Conservation (phyloP, 2,329 filamentous ascomycete genomes). For the Aspergillus sclerotialis region DNA sequence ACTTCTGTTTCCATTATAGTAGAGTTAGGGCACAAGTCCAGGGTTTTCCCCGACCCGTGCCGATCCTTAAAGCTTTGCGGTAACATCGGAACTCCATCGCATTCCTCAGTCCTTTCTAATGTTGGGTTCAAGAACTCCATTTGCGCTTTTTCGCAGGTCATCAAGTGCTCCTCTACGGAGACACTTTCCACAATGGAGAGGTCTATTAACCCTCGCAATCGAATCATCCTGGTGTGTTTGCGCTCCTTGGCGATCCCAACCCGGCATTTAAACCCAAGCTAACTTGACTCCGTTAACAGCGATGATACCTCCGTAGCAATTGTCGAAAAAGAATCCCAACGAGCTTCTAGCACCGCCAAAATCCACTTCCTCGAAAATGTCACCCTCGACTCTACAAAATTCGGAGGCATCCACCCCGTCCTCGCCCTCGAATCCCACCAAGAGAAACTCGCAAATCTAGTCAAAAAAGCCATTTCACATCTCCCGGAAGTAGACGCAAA, state of each 20-base stretch:
- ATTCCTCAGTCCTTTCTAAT: conserved; percentile 12
- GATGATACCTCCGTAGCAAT: conserved; percentile 90
- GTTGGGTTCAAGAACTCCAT: conserved; percentile 14
- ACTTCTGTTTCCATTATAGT: too few species aligned
- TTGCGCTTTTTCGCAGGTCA: conserved; percentile 14
- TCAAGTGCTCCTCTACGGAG: conserved; percentile 5
- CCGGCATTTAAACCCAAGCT: too few species aligned
- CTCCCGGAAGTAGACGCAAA: conserved; percentile 40
- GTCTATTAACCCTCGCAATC: conserved; percentile 39
- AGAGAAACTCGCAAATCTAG: conserved; percentile 58
- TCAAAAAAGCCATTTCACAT: conserved; percentile 55
- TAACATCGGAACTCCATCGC: conserved; percentile 1
- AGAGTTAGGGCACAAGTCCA: conserved; percentile 16
- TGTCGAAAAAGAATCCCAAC: conserved; percentile 50
- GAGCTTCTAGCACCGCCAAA: conserved; percentile 33
- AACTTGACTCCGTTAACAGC: conserved; percentile 33
- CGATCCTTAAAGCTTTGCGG: conserved; percentile 14
- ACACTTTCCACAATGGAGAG: conserved; percentile 9
- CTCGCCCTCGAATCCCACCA: conserved; percentile 71
- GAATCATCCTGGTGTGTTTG: conserved; percentile 40
- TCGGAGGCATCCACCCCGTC: conserved; percentile 72
- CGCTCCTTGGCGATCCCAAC: too few species aligned
- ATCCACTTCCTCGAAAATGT: conserved; percentile 75
- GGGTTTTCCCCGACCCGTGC: conserved; percentile 25
- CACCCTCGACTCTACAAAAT: conserved; percentile 70